Evolutionary conservation across 140 eudicot species (phyloP).

Genomic region (Stevia rebaudiana): DNA sequence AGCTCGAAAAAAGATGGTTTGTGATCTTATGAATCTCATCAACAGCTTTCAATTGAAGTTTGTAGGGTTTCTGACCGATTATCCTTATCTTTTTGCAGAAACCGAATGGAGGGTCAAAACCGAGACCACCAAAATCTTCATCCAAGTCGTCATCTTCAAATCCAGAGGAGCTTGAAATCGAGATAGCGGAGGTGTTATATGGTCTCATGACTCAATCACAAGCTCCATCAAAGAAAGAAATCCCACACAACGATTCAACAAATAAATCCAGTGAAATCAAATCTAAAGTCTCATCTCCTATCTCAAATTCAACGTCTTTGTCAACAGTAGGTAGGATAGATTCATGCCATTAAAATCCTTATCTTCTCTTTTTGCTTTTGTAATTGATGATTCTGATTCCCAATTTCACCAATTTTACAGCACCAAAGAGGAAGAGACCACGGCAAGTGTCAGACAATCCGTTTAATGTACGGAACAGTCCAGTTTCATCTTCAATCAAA

Average conservation of each 20-base stretch:
- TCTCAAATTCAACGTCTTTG: constrained; percentile 40
- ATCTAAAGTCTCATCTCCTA: constrained; percentile 63
- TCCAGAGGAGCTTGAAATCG: constrained; percentile 93
- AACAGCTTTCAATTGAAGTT: background rate
- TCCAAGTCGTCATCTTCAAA: constrained; percentile 63
- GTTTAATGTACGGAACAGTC: background rate
- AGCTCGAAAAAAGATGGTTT: constrained; percentile 67
- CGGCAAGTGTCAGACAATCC: constrained; percentile 61
- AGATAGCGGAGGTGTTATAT: constrained; percentile 87
- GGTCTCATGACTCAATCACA: constrained; percentile 90
- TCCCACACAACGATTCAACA: constrained; percentile 38
- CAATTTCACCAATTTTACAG: constrained; percentile 33
- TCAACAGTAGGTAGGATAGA: constrained; percentile 40
- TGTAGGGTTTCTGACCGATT: background rate
- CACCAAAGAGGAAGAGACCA: constrained; percentile 86
- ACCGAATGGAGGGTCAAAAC: constrained; percentile 49
- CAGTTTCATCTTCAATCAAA: constrained; percentile 20
- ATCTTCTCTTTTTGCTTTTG: background rate
- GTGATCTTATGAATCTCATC: background rate
- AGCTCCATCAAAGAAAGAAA: constrained; percentile 60
- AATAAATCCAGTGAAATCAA: constrained; percentile 41
- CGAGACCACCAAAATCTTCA: constrained; percentile 57
- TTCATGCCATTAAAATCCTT: background rate
- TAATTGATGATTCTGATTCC: constrained; percentile 2
- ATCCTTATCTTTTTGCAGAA: constrained; percentile 41